Base-by-base conservation (phyloP, 768 basidiomycete genomes). In the Russula compacta region DNA sequence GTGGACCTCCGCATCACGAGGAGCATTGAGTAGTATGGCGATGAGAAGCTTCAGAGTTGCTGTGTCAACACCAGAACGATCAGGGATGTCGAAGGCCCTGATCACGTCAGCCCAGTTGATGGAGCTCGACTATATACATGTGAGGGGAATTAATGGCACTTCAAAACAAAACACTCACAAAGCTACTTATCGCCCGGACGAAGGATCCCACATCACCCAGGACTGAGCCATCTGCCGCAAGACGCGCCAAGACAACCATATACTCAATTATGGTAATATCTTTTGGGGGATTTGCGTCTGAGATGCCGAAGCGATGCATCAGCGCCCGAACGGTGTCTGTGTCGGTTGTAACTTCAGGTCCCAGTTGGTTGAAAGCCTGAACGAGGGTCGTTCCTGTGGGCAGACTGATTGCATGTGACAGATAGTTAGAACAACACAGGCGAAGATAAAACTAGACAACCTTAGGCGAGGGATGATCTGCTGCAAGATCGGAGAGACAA, bases 31-130 rank as follows among this genome's bases (percentile, higher is more conserved):
- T 21, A 98, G 83, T 57, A 98, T 85, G 61, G 91, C 86, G 53
- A 95, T 90, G 67, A 98, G 75, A 53, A 97, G 80, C 68, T 95
- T 93, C 66, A 98, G 74, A 0, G 91, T 92, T 36, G 89, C 86
- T 3, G 91, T 94, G 71, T 95, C 92, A 14, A 93, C 89, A 6
- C 89, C 88, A 63, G 85, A 83, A 49, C 92, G 83, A 70, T 90
- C 86, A 6, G 86, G 79, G 73, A 84, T 80, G 77, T 98, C 95
- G 69, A 95, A 95, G 4, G 88, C 82, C 64, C 84, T 83, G 69
- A 98, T 85, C 63, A 92, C 83, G 59, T 77, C 82, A 36, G 91
- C 79, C 91, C 92, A 95, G 68, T 89, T 82, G 56, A 95, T 72
- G 33, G 77, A 75, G 53, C 78, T 79, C 66, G 82, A 80, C 90